Evolutionary conservation across 2,329 filamentous ascomycete species (phyloP).

Genomic region (Monilinia fructigena): DNA sequence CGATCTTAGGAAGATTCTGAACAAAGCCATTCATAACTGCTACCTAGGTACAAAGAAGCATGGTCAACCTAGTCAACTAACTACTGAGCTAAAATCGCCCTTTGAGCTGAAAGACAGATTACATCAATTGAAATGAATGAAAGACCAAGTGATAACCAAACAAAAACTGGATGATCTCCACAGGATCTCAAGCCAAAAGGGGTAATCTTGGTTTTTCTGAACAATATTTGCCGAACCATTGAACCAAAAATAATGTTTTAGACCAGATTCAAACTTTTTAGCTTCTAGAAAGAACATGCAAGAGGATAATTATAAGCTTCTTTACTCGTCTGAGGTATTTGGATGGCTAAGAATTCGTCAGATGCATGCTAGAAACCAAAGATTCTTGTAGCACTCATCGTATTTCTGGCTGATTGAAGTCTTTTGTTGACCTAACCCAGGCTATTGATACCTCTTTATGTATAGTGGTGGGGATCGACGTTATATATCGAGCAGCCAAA

Average conservation of each 20-base stretch:
- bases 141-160: neutral
- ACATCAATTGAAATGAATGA: neutral
- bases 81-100: neutral
- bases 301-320: neutral
- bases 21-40: neutral
- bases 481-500: too few species aligned
- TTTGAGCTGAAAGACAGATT: neutral
- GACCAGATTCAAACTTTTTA: neutral
- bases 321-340: neutral
- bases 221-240: neutral
- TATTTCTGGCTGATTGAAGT: too few species aligned
- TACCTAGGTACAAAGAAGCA: neutral
- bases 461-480: too few species aligned
- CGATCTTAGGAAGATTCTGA: slow-evolving; percentile 30
- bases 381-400: neutral
- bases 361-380: neutral
- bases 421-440: too few species aligned
- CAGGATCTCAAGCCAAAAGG: neutral
- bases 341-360: neutral
- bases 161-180: neutral
- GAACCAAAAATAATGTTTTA: too few species aligned
- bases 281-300: neutral
- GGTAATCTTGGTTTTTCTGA: neutral
- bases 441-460: too few species aligned
- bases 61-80: neutral